Conservation (phyloP, 2,329 filamentous ascomycete genomes). For the Epichloe baconii region DNA sequence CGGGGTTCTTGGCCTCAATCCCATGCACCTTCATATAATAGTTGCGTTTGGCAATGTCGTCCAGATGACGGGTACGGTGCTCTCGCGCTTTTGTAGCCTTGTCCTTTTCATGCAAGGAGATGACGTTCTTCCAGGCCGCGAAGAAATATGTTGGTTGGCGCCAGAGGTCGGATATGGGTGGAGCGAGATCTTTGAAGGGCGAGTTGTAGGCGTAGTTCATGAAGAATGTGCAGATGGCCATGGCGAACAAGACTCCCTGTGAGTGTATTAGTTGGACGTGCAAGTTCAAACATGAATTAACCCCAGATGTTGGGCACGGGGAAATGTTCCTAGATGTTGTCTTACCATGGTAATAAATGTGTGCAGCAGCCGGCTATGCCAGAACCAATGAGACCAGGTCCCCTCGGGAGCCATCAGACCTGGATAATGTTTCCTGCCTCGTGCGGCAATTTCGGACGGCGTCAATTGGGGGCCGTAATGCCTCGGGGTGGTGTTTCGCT, state of each 20-base stretch:
- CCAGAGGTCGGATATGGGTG: conserved; percentile 54
- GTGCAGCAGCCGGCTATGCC: conserved; percentile 66
- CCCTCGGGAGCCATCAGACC: conserved; percentile 78
- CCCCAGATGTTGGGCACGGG: background rate
- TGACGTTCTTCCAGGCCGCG: conserved; percentile 54
- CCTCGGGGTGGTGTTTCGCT: conserved; percentile 39
- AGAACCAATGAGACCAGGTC: conserved; percentile 72
- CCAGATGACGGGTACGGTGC: conserved; percentile 57
- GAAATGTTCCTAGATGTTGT: conserved; percentile 1
- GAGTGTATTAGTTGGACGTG: background rate
- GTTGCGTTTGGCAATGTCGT: conserved; percentile 78
- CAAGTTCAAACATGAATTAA: background rate
- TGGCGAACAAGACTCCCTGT: conserved; percentile 51
- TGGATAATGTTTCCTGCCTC: conserved; percentile 64
- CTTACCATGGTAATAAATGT: conserved; percentile 71
- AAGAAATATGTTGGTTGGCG: conserved; percentile 57
- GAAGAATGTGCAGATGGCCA: conserved; percentile 61
- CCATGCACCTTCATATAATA: conserved; percentile 81
- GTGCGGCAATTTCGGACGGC: conserved; percentile 49
- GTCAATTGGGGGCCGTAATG: conserved; percentile 66
- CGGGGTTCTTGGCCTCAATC: conserved; percentile 48
- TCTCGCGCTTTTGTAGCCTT: conserved; percentile 55
- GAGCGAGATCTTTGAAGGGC: conserved; percentile 68
- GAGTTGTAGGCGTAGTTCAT: conserved; percentile 70
- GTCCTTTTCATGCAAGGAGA: conserved; percentile 64